A percentile compares a stretch with the other conserved stretches of the same genome.
Conservation (phyloP, 2,329 filamentous ascomycete genomes). For the Neospermospora avenae region DNA sequence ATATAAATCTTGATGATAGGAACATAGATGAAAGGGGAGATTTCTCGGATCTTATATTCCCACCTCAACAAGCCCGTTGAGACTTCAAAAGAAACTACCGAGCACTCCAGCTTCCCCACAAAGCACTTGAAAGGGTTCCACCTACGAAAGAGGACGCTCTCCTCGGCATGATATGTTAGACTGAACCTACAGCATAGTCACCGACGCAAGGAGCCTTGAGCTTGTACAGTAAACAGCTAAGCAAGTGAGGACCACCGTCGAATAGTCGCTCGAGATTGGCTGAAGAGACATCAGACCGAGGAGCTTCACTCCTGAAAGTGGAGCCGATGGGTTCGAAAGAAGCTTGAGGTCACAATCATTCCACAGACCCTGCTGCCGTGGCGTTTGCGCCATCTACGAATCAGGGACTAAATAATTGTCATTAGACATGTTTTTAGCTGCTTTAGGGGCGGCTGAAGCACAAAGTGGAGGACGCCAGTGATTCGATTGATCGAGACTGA, state of each 20-base stretch:
- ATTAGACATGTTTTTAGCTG: neutral
- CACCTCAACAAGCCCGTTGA: neutral
- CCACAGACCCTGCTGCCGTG: neutral
- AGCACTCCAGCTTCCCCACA: constrained; percentile 5
- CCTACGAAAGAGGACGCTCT: neutral
- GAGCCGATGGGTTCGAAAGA: neutral
- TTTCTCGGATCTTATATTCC: neutral
- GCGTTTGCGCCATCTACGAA: constrained; percentile 4
- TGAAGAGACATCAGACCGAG: constrained; percentile 4
- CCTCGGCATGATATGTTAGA: neutral
- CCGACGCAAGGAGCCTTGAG: neutral
- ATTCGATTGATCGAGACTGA: constrained; percentile 10
- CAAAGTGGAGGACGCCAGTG: neutral
- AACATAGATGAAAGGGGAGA: neutral
- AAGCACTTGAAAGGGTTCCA: neutral
- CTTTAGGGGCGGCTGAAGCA: neutral
- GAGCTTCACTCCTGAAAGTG: constrained; percentile 1
- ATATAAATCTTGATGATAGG: neutral
- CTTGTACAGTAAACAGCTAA: neutral
- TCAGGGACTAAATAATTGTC: constrained; percentile 5
- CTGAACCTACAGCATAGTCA: neutral
- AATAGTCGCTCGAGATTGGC: neutral
- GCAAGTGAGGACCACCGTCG: neutral
- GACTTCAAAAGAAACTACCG: neutral
- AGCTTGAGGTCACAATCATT: neutral